A percentile compares a stretch with the other conserved stretches of the same genome.
phyloP scores from a whole-genome alignment of 805 yeast genomes.

The Babjeviella inositovora region DNA sequence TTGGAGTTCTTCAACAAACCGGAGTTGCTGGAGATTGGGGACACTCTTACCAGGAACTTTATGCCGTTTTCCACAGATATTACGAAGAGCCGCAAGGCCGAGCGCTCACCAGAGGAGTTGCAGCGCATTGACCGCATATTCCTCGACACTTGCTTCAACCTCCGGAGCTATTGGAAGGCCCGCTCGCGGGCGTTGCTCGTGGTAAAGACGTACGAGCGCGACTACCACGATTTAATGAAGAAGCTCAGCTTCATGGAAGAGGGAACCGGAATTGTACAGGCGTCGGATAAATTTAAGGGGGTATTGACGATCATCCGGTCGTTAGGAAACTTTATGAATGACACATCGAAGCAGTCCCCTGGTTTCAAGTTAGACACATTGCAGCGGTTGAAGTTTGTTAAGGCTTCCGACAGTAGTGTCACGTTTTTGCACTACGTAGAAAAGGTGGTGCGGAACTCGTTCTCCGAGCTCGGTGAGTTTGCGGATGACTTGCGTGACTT shows the following conservation, averaged over 20 bases:
- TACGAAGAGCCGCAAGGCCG: conserved; percentile 11
- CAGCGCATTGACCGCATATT: conserved; percentile 81
- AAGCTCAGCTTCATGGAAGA: conserved; percentile 59
- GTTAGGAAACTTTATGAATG: conserved; percentile 96
- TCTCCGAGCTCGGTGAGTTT: conserved; percentile 66
- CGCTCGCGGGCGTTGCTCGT: conserved; percentile 74
- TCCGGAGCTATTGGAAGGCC: conserved; percentile 84
- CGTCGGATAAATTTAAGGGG: conserved; percentile 50
- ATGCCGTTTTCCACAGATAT: conserved; percentile 67
- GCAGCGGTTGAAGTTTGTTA: conserved; percentile 78
- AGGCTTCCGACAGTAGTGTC: conserved; percentile 76
- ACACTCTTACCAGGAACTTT: conserved; percentile 50
- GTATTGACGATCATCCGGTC: conserved; percentile 75
- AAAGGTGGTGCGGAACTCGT: conserved; percentile 65
- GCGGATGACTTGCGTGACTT: conserved; percentile 55
- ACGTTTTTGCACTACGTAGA: conserved; percentile 90
- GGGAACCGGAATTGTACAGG: conserved; percentile 52
- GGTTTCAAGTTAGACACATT: conserved; percentile 88
- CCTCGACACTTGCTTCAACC: conserved; percentile 66
- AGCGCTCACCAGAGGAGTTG: conserved; percentile 59
- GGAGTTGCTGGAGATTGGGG: conserved; percentile 62
- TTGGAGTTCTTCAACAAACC: conserved; percentile 74
- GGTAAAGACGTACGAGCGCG: conserved; percentile 57
- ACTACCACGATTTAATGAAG: conserved; percentile 51
- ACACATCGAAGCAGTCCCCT: conserved; percentile 74